phyloP scores from a whole-genome alignment of 495 filamentous ascomycete species.

The Penicillium arizonense region DNA sequence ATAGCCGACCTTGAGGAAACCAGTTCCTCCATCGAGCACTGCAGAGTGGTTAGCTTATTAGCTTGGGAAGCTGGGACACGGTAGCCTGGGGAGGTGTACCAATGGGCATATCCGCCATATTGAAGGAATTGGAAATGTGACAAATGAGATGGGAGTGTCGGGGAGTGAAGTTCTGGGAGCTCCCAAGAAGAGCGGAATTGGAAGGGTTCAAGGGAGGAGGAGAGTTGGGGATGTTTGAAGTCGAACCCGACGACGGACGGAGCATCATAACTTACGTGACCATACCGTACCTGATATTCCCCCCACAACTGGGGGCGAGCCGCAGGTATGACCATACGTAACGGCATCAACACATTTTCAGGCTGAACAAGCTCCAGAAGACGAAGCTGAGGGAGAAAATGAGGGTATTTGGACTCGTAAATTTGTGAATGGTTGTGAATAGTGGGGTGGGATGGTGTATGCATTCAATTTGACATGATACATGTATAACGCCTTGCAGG shows the following conservation, averaged over 20 bases:
- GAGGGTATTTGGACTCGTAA: background rate
- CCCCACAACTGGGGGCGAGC: slow-evolving; percentile 17
- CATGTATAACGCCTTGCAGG: background rate
- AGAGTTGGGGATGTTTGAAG: slow-evolving; percentile 22
- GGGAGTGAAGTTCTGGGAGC: slow-evolving; percentile 6
- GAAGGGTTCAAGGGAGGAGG: slow-evolving; percentile 17
- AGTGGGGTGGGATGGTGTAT: too few species aligned
- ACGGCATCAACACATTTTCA: slow-evolving; percentile 6
- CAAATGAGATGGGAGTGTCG: background rate
- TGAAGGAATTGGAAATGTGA: slow-evolving; percentile 20
- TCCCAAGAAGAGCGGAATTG: slow-evolving; percentile 23
- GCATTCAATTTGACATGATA: background rate
- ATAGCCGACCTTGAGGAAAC: slow-evolving; percentile 99
- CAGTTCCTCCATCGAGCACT: slow-evolving; percentile 99
- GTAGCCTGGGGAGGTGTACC: slow-evolving; percentile 45
- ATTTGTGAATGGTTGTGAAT: background rate
- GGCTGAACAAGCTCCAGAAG: background rate
- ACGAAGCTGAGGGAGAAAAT: background rate
- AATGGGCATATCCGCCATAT: slow-evolving; percentile 72
- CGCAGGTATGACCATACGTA: slow-evolving; percentile 18
- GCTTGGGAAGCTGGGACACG: slow-evolving; percentile 26
- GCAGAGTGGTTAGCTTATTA: slow-evolving; percentile 31
- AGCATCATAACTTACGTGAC: slow-evolving; percentile 35
- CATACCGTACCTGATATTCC: slow-evolving; percentile 21
- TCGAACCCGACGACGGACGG: slow-evolving; percentile 11